phyloP scores from a whole-genome alignment of 2,329 filamentous ascomycete species.

The Curvularia sp. region DNA sequence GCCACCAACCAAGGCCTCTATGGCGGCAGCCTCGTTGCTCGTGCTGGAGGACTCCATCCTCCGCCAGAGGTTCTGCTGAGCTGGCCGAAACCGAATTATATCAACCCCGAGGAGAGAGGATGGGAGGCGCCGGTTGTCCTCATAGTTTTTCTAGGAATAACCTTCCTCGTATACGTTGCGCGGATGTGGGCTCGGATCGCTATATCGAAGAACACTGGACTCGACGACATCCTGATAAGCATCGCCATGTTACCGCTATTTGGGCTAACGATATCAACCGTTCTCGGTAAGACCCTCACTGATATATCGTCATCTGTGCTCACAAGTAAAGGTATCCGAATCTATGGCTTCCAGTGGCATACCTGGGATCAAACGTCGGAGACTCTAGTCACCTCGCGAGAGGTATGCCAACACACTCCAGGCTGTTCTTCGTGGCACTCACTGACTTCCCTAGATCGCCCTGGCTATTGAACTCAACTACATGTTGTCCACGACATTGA shows the following conservation, averaged over 20 bases:
- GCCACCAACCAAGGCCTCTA: slow-evolving; percentile 8
- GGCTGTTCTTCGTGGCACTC: background rate
- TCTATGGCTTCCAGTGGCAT: slow-evolving; percentile 46
- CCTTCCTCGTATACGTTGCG: slow-evolving; percentile 51
- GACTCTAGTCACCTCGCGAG: slow-evolving; percentile 29
- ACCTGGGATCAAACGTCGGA: slow-evolving; percentile 42
- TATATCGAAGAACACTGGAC: slow-evolving; percentile 55
- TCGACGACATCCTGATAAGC: slow-evolving; percentile 58
- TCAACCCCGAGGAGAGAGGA: slow-evolving; percentile 55
- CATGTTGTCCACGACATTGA: slow-evolving; percentile 35
- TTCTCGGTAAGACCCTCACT: slow-evolving; percentile 32
- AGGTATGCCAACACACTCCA: slow-evolving; percentile 23
- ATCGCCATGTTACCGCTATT: slow-evolving; percentile 51
- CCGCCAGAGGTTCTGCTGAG: slow-evolving; percentile 51
- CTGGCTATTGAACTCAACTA: slow-evolving; percentile 46
- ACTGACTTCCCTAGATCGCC: slow-evolving; percentile 32
- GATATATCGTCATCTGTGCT: slow-evolving; percentile 5
- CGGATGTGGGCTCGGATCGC: slow-evolving; percentile 57
- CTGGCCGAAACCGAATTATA: slow-evolving; percentile 59
- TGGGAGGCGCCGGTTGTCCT: slow-evolving; percentile 54
- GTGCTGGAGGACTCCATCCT: slow-evolving; percentile 45
- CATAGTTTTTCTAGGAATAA: slow-evolving; percentile 50
- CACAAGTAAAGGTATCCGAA: slow-evolving; percentile 29
- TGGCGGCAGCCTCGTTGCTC: slow-evolving; percentile 24
- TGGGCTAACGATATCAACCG: slow-evolving; percentile 39